Evolutionary conservation across 768 basidiomycete species (phyloP).

Genomic region (Lanmaoa pseudosensibilis): DNA sequence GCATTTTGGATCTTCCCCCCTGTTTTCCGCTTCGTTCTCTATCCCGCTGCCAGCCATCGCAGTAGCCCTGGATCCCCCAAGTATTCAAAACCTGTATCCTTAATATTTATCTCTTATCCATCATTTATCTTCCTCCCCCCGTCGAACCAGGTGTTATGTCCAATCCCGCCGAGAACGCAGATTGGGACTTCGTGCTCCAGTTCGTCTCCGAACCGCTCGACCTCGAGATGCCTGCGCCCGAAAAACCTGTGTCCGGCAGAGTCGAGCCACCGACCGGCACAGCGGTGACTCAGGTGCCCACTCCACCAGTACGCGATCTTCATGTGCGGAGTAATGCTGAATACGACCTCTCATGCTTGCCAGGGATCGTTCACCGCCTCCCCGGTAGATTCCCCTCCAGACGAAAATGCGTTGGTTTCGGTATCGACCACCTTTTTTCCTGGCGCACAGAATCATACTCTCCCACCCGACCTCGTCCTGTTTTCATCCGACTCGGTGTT

Average conservation of each 20-base stretch:
- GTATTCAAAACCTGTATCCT: neutral
- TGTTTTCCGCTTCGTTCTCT: constrained; percentile 11
- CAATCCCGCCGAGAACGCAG: constrained; percentile 42
- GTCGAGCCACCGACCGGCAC: constrained; percentile 15
- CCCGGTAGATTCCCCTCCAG: constrained; percentile 29
- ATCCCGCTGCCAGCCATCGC: constrained; percentile 4
- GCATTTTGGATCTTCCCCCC: constrained; percentile 12
- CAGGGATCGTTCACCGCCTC: constrained; percentile 37
- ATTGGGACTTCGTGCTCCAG: constrained; percentile 65
- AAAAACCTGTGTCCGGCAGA: constrained; percentile 37
- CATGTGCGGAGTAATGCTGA: constrained; percentile 1
- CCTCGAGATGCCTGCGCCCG: constrained; percentile 33
- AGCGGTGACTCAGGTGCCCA: constrained; percentile 50
- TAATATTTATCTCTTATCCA: neutral
- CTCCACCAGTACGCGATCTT: constrained; percentile 54
- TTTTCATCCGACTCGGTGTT: constrained; percentile 77
- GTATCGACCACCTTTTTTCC: constrained; percentile 85
- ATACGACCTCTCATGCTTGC: neutral
- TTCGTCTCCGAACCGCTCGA: constrained; percentile 51
- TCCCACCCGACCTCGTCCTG: constrained; percentile 63
- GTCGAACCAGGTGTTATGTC: constrained; percentile 19
- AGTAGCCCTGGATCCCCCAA: neutral
- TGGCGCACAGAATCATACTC: constrained; percentile 54
- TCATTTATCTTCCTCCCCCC: neutral
- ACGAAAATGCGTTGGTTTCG: constrained; percentile 59